phyloP scores from a whole-genome alignment of 2,329 filamentous ascomycete species.

The Mycocentrospora acerina region DNA sequence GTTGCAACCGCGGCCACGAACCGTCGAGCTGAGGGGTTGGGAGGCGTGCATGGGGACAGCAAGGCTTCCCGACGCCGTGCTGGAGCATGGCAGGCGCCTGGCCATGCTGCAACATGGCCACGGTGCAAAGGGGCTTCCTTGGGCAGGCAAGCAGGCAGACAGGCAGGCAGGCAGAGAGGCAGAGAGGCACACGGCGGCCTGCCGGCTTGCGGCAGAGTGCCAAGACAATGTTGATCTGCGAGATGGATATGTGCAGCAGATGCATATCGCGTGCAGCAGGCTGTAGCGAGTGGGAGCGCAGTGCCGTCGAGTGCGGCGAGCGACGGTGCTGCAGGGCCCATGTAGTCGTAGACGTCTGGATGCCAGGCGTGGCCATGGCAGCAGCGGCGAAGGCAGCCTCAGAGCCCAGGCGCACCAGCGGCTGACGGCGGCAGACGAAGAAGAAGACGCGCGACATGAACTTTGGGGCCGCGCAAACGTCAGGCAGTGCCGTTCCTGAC shows the following conservation, averaged over 20 bases:
- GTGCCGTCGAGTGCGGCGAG: slow-evolving; percentile 6
- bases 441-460: neutral
- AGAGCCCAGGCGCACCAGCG: slow-evolving; percentile 3
- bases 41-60: neutral
- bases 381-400: slow-evolving; percentile 8
- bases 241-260: slow-evolving; percentile 10
- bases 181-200: slow-evolving; percentile 15
- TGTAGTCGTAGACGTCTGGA: slow-evolving; percentile 6
- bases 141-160: neutral
- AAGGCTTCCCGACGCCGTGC: neutral
- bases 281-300: slow-evolving; percentile 13
- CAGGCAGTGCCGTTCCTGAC: too few relatives aligned
- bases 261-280: slow-evolving; percentile 21
- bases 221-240: slow-evolving; percentile 22
- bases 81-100: slow-evolving; percentile 3
- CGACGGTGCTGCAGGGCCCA: slow-evolving; percentile 8
- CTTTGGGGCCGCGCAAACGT: too few relatives aligned
- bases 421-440: neutral
- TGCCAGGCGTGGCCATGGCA: slow-evolving; percentile 5
- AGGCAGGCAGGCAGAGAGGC: slow-evolving; percentile 4
- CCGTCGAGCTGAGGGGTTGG: slow-evolving; percentile 8
- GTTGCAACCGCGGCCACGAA: slow-evolving; percentile 16
- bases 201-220: slow-evolving; percentile 21
- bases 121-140: neutral
- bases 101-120: neutral